A percentile compares a stretch with the other conserved stretches of the same genome.
Conservation (phyloP, 169 alveolate genomes). For the Toxoplasma gondii region DNA sequence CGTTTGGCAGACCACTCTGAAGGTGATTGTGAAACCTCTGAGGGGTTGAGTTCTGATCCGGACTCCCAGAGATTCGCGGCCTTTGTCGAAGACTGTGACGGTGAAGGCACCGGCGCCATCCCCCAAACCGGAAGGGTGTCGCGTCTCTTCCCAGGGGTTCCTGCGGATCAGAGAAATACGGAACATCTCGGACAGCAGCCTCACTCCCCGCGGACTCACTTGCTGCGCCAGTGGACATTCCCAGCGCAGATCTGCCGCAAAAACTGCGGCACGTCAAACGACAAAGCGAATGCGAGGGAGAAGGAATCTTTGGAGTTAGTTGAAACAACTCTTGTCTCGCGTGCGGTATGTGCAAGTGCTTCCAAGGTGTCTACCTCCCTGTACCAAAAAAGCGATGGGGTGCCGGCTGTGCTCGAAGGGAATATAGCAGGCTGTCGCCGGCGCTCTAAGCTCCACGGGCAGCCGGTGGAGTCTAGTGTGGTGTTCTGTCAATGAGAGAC, state of each 20-base stretch:
- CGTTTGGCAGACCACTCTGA: background rate
- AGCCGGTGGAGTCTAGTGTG: too few relatives aligned
- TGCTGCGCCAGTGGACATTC: background rate
- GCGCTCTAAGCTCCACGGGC: too few relatives aligned
- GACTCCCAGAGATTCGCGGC: background rate
- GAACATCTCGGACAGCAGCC: background rate
- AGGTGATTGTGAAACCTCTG: background rate
- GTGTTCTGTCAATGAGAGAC: too few relatives aligned
- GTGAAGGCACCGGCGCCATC: background rate
- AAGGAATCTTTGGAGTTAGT: background rate
- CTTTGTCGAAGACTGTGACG: slow-evolving; percentile 20
- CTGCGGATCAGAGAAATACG: too few relatives aligned
- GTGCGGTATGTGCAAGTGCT: background rate
- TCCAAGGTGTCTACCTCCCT: background rate
- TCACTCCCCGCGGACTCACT: background rate
- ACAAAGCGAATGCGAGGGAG: background rate
- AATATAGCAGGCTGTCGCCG: too few relatives aligned
- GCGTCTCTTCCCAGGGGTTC: background rate
- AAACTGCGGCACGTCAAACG: background rate
- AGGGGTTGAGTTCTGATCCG: background rate
- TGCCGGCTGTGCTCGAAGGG: background rate
- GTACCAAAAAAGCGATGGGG: background rate
- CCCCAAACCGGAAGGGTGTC: background rate
- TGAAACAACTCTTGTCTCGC: background rate
- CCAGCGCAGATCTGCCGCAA: background rate